phyloP scores from a whole-genome alignment of 2,329 filamentous ascomycete species.

The Pseudogymnoascus destructans region DNA sequence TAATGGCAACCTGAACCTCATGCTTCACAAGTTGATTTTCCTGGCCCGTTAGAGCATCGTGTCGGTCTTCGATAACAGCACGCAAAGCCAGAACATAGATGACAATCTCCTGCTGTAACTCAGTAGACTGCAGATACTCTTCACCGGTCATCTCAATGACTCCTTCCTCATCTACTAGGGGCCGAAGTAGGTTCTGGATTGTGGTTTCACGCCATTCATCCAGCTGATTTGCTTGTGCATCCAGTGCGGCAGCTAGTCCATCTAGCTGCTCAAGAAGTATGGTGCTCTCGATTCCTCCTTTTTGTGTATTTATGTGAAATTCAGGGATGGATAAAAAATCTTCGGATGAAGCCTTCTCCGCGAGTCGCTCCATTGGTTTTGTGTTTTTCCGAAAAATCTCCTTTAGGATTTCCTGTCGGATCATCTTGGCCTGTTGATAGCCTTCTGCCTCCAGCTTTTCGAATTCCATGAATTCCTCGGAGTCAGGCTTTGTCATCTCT shows the following conservation, averaged over 20 bases:
- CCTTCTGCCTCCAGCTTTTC: conserved; percentile 58
- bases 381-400: conserved; percentile 44
- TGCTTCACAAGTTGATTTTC: conserved; percentile 61
- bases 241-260: conserved; percentile 49
- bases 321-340: conserved; percentile 51
- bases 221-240: conserved; percentile 58
- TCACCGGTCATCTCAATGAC: conserved; percentile 68
- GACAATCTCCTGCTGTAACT: conserved; percentile 77
- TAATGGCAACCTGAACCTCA: conserved; percentile 42
- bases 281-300: conserved; percentile 60
- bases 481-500: conserved; percentile 49
- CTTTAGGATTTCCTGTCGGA: conserved; percentile 67
- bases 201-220: conserved; percentile 64
- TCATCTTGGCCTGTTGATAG: conserved; percentile 65
- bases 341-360: conserved; percentile 37
- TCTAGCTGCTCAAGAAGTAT: conserved; percentile 54
- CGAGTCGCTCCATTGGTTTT: conserved; percentile 50
- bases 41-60: conserved; percentile 62
- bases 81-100: conserved; percentile 72
- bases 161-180: conserved; percentile 73
- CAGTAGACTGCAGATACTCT: conserved; percentile 79
- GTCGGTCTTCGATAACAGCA: conserved; percentile 64
- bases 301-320: conserved; percentile 37
- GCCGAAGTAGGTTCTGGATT: conserved; percentile 55
- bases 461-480: conserved; percentile 50